A percentile compares a stretch with the other conserved stretches of the same genome.
phyloP scores from a whole-genome alignment of 2,329 filamentous ascomycete species.

The Madurella mycetomatis region DNA sequence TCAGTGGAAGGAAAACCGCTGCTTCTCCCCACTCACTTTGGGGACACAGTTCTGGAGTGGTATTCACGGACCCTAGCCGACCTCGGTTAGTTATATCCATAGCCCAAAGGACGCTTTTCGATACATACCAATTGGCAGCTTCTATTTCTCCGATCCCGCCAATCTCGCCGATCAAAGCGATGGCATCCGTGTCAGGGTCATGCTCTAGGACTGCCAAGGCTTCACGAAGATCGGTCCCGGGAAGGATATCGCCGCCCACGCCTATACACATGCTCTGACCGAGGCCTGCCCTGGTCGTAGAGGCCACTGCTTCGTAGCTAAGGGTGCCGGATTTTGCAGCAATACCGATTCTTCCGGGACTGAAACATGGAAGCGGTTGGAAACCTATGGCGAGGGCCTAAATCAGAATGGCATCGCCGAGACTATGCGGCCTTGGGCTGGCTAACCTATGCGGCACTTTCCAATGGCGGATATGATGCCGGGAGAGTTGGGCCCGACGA shows the following conservation, averaged over 20 bases:
- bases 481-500: constrained; percentile 77
- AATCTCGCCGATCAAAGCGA: constrained; percentile 68
- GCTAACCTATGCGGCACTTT: constrained; percentile 50
- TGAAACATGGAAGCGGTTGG: constrained; percentile 70
- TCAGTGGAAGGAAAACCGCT: background rate
- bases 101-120: background rate
- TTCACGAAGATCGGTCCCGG: constrained; percentile 71
- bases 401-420: no score
- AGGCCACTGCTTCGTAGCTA: constrained; percentile 74
- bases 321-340: constrained; percentile 77
- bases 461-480: constrained; percentile 75
- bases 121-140: constrained; percentile 57
- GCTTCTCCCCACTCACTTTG: constrained; percentile 50
- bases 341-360: constrained; percentile 66
- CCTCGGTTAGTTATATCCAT: background rate
- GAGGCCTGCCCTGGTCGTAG: constrained; percentile 66
- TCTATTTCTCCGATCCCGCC: constrained; percentile 66
- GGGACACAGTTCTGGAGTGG: constrained; percentile 48
- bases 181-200: constrained; percentile 65
- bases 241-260: constrained; percentile 71
- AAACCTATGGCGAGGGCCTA: constrained; percentile 51
- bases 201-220: constrained; percentile 61
- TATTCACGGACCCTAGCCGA: constrained; percentile 59
- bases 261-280: constrained; percentile 75
- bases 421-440: background rate